These are phyloP conservation scores for Termitomyces sp. DNA, from an alignment of 768 basidiomycete genomes.

Conservation along the genomic window DNA sequence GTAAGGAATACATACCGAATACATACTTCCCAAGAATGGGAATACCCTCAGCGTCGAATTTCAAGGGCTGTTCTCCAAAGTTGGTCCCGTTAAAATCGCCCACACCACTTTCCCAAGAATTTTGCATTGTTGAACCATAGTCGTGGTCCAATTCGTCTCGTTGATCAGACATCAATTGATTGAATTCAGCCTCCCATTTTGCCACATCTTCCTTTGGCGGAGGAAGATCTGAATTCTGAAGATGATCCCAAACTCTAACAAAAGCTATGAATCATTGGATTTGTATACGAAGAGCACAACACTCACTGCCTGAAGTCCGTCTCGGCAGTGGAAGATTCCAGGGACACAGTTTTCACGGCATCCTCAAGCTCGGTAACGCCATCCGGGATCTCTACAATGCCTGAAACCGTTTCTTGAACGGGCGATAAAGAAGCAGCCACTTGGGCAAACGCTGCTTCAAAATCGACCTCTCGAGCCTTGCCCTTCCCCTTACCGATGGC, in stretches of 20 bases:
- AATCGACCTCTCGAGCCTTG: slow-evolving; percentile 72
- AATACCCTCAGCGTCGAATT: slow-evolving; percentile 69
- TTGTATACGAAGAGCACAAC: not conserved
- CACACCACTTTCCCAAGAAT: slow-evolving; percentile 56
- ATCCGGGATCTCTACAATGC: slow-evolving; percentile 52
- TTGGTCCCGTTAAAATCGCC: slow-evolving; percentile 36
- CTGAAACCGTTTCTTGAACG: slow-evolving; percentile 35
- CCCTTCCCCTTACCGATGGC: slow-evolving; percentile 62
- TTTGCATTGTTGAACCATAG: slow-evolving; percentile 56
- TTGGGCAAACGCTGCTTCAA: slow-evolving; percentile 82
- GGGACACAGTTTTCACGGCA: slow-evolving; percentile 27
- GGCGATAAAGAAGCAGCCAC: slow-evolving; percentile 46
- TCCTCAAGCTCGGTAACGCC: slow-evolving; percentile 33
- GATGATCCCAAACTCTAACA: slow-evolving; percentile 55
- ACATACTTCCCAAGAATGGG: slow-evolving; percentile 68
- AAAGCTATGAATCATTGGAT: not conserved
- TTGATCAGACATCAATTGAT: slow-evolving; percentile 66
- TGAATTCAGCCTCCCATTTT: slow-evolving; percentile 82
- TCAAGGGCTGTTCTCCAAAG: slow-evolving; percentile 27
- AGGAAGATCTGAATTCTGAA: slow-evolving; percentile 53
- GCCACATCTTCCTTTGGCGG: slow-evolving; percentile 60
- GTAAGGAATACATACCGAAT: slow-evolving; percentile 56
- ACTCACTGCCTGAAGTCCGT: slow-evolving; percentile 53
- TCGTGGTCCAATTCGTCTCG: slow-evolving; percentile 65
- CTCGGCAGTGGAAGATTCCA: slow-evolving; percentile 25